Evolutionary conservation across 306 rosid species (phyloP).

Genomic region (Vigna nakashimae): DNA sequence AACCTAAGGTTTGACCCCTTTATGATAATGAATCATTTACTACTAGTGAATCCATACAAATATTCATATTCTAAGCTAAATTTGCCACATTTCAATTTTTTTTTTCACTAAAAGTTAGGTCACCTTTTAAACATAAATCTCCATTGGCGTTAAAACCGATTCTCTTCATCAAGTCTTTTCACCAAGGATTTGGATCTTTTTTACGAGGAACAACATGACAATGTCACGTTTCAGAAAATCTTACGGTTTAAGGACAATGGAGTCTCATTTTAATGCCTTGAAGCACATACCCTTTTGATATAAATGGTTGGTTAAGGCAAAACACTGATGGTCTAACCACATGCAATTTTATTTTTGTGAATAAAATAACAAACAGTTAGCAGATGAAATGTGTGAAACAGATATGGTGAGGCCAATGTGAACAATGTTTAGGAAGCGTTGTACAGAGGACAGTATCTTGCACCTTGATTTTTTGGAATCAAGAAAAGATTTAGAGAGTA

Average conservation of each 20-base stretch:
- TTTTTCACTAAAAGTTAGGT: slow-evolving; percentile 9
- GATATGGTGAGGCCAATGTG: slow-evolving; percentile 17
- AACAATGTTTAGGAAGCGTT: slow-evolving; percentile 7
- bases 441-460: slow-evolving; percentile 27
- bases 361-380: neutral
- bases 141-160: slow-evolving; percentile 45
- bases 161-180: slow-evolving; percentile 23
- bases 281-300: slow-evolving; percentile 33
- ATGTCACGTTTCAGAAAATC: slow-evolving; percentile 31
- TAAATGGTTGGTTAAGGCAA: slow-evolving; percentile 8
- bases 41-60: neutral
- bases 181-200: neutral
- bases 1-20: slow-evolving; percentile 61
- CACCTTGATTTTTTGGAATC: slow-evolving; percentile 15
- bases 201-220: neutral
- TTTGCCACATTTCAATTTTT: slow-evolving; percentile 5
- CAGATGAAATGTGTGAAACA: neutral
- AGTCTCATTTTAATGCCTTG: slow-evolving; percentile 42
- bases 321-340: neutral
- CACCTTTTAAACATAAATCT: slow-evolving; percentile 41
- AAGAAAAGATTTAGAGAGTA: neutral
- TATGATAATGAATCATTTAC: slow-evolving; percentile 38
- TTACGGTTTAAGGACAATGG: slow-evolving; percentile 44
- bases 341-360: neutral
- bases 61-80: neutral